Percentiles rank a stretch among this genome's conserved stretches.
Evolutionary conservation across 768 basidiomycete species (phyloP).

Genomic region (Tephrocybe sp.): DNA sequence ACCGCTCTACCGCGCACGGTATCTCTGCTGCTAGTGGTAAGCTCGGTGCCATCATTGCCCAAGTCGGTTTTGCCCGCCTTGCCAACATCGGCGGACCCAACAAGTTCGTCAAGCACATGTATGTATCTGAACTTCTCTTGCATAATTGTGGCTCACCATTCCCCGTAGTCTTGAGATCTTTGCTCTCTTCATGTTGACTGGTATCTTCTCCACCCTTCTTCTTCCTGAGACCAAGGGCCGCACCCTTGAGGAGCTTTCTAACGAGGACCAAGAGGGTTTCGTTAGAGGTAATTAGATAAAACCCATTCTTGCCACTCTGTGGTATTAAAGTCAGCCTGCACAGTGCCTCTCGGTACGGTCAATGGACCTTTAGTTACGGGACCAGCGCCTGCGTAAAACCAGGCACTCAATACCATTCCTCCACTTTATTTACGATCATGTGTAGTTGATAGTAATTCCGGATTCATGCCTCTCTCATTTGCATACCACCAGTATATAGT

Average conservation of each 20-base stretch:
- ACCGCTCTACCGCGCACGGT: slow-evolving; percentile 82
- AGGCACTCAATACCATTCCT: too few relatives aligned
- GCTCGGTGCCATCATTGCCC: slow-evolving; percentile 77
- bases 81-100: slow-evolving; percentile 66
- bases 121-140: slow-evolving; percentile 22
- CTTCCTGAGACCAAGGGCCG: slow-evolving; percentile 74
- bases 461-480: too few relatives aligned
- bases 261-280: slow-evolving; percentile 66
- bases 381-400: too few relatives aligned
- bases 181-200: slow-evolving; percentile 84
- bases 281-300: slow-evolving; percentile 29
- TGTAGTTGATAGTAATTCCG: too few relatives aligned
- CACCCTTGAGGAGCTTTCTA: slow-evolving; percentile 70
- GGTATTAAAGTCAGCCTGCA: neutral
- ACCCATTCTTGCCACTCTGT: neutral
- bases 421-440: too few relatives aligned
- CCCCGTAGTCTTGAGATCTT: slow-evolving; percentile 66
- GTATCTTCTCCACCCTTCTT: slow-evolving; percentile 76
- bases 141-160: neutral
- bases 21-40: slow-evolving; percentile 84
- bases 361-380: too few relatives aligned
- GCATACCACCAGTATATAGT: too few relatives aligned
- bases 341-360: neutral
- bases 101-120: slow-evolving; percentile 68
- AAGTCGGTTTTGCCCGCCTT: slow-evolving; percentile 71